phyloP scores from a whole-genome alignment of 2,329 filamentous ascomycete genomes.

The Paramyrothecium sp. region DNA sequence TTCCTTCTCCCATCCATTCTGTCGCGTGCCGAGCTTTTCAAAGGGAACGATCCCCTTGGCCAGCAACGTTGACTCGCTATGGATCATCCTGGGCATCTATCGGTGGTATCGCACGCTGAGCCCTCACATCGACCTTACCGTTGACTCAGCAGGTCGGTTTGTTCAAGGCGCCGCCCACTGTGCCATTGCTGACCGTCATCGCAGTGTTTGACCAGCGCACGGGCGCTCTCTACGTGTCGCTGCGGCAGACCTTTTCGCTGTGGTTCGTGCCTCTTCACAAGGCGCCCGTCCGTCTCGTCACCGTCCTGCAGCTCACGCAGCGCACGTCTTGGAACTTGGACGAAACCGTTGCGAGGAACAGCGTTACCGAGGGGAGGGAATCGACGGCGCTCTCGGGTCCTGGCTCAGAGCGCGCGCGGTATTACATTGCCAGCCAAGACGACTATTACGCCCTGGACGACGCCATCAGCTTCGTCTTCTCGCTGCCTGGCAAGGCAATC shows the following conservation, averaged over 20 bases:
- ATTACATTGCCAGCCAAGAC: conserved; percentile 74
- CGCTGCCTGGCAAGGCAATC: conserved; percentile 56
- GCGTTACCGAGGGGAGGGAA: conserved; percentile 8
- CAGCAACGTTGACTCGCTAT: conserved; percentile 57
- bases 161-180: background rate
- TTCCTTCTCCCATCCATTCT: conserved; percentile 77
- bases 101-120: conserved; percentile 84
- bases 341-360: conserved; percentile 2
- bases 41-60: conserved; percentile 38
- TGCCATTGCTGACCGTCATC: background rate
- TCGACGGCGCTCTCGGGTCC: conserved; percentile 12
- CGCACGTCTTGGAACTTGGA: conserved; percentile 28
- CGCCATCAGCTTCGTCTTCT: conserved; percentile 69
- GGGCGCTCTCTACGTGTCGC: conserved; percentile 68
- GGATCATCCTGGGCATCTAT: conserved; percentile 68
- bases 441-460: conserved; percentile 80
- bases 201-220: conserved; percentile 66
- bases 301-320: conserved; percentile 61
- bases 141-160: conserved; percentile 56
- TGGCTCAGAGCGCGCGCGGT: conserved; percentile 34
- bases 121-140: conserved; percentile 65
- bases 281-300: conserved; percentile 65
- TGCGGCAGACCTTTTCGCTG: conserved; percentile 73
- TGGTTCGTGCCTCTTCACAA: conserved; percentile 77
- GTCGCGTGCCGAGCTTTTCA: conserved; percentile 59